A percentile compares a stretch with the other conserved stretches of the same genome.
phyloP scores from a whole-genome alignment of 306 rosid species.

The Purshia tridentata region DNA sequence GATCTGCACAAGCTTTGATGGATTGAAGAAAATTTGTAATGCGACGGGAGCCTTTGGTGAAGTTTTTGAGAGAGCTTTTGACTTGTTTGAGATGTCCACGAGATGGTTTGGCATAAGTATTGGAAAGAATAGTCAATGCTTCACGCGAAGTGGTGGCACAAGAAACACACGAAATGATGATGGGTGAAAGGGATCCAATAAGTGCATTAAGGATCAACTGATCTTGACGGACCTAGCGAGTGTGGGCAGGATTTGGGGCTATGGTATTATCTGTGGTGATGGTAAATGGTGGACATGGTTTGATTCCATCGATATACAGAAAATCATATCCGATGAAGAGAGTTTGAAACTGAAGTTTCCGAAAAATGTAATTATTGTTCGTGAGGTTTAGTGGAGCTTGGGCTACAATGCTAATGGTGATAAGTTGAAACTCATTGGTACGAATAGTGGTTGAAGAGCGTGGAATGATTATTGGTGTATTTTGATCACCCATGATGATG shows the following conservation, averaged over 20 bases:
- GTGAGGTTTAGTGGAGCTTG: too few relatives aligned
- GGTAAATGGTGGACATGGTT: too few relatives aligned
- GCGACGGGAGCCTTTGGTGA: background rate
- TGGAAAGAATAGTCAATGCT: background rate
- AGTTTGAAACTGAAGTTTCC: too few relatives aligned
- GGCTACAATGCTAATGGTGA: too few relatives aligned
- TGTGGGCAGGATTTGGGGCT: background rate
- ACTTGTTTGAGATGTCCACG: background rate
- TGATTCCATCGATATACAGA: too few relatives aligned
- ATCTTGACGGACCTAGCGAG: background rate
- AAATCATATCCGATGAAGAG: too few relatives aligned
- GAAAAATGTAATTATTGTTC: too few relatives aligned
- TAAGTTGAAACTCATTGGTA: too few relatives aligned
- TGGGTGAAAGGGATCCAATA: background rate
- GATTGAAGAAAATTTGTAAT: slow-evolving; percentile 1
- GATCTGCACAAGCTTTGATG: slow-evolving; percentile 4
- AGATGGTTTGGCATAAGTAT: slow-evolving; percentile 4
- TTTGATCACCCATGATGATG: too few relatives aligned
- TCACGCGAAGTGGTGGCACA: background rate
- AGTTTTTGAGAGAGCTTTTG: background rate
- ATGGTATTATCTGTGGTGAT: too few relatives aligned
- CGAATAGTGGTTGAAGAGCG: too few relatives aligned
- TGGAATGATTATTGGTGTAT: too few relatives aligned
- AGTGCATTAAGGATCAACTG: background rate
- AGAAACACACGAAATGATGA: slow-evolving; percentile 2